These are phyloP conservation scores for Ophiostoma pallidulum DNA, from an alignment of 2,329 filamentous ascomycete genomes.

Conservation along the genomic window DNA sequence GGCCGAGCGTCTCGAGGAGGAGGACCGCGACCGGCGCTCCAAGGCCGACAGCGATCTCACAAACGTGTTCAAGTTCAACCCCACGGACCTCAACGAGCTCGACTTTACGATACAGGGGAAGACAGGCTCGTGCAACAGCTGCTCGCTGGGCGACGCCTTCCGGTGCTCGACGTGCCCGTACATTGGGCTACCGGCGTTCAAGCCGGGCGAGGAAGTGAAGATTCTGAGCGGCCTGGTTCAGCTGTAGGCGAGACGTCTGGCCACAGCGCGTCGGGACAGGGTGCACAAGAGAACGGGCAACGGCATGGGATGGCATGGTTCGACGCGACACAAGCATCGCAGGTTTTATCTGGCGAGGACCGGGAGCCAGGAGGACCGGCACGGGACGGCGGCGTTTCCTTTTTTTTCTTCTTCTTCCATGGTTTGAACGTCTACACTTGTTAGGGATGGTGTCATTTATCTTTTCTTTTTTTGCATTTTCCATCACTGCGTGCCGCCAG, in stretches of 20 bases:
- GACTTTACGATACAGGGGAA: constrained; percentile 98
- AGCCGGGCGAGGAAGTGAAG: constrained; percentile 88
- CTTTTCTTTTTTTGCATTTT: not conserved
- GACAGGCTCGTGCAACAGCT: constrained; percentile 81
- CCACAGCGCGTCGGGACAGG: no score
- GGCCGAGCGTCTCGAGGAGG: constrained; percentile 73
- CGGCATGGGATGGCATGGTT: not conserved
- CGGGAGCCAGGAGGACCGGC: constrained; percentile 1
- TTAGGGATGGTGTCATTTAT: not conserved
- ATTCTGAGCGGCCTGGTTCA: constrained; percentile 81
- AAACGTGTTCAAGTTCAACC: constrained; percentile 55
- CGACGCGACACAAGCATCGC: no score
- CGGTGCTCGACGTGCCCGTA: constrained; percentile 67
- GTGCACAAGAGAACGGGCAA: constrained; percentile 10
- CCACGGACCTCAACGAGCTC: constrained; percentile 76
- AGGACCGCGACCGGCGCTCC: constrained; percentile 47
- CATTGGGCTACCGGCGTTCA: constrained; percentile 88
- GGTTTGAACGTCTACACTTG: no score
- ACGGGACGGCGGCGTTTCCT: constrained; percentile 1
- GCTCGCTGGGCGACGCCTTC: constrained; percentile 85
- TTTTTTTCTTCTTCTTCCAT: not conserved
- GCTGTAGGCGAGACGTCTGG: no score
- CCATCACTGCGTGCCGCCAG: no score
- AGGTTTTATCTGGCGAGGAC: constrained; percentile 1
- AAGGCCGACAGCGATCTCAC: constrained; percentile 24